Base-by-base conservation (phyloP, 495 filamentous ascomycete species). In the Patellaria atrata region DNA sequence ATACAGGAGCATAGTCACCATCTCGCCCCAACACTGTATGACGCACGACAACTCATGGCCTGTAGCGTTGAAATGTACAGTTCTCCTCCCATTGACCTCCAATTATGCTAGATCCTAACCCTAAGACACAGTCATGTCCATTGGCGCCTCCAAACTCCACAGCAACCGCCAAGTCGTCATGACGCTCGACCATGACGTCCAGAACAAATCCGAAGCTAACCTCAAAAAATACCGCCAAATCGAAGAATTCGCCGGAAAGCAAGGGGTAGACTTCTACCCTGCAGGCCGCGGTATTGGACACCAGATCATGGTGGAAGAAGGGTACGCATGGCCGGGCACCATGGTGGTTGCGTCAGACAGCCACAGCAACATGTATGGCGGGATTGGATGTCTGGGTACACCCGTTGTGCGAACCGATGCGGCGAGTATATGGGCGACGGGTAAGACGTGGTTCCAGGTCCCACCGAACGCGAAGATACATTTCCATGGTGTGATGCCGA, bases 1-100 rank as follows among this genome's bases (percentile, higher is more conserved):
- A n/a, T n/a, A n/a, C n/a, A n/a, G n/a, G n/a, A n/a, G n/a, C n/a
- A n/a, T n/a, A n/a, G n/a, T 94, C 30, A 82, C 73, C 0, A 65
- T 94, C 19, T 58, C 67, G 12, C 82, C 82, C 4, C 66, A 80
- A 38, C 63, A 65, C 16, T 79, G 78, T 61, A 89, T 94, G 75
- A 86, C 83, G 0, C 87, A 97, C 58, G 89, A 97, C 56, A 94
- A 97, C 59, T 75, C 75, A 0, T 91, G 76, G 77, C 82, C 86
- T 1, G 77, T 91, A 0, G 77, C 79, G 0, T 50, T 68, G 28
- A 94, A 97, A 57, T 91, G n/a, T n/a, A n/a, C n/a, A n/a, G n/a
- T n/a, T n/a, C n/a, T n/a, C n/a, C n/a, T n/a, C n/a, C n/a, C n/a
- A n/a, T n/a, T n/a, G n/a, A n/a, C n/a, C n/a, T n/a, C n/a, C n/a